Evolutionary conservation across 257 asterid genomes (phyloP), one percentile per base, ranked within the genome.

Genomic region (Paulownia fortunei): DNA sequence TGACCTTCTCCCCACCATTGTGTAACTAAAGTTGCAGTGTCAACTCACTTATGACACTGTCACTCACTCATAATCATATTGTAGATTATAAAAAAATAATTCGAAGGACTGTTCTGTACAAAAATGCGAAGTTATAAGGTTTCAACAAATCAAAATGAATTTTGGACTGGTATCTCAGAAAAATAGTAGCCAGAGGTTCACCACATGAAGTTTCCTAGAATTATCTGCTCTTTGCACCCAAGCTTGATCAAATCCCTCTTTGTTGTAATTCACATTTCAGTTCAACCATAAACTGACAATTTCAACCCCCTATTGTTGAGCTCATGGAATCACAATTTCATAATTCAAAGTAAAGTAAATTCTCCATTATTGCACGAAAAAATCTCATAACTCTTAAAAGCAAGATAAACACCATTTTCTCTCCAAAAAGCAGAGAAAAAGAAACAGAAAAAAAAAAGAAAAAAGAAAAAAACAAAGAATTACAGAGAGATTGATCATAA

Each of bases 261-360:
- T 11, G 58, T 26, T 11, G 6, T 16, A 39, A 6, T 62, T 46
- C 73, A 49, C 55, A 69, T 70, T 47, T 61, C 59, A 52, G n/a
- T 36, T 51, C 49, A 37, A 39, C 6, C 21, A 32, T 9, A 51
- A 32, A 47, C 8, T 15, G 6, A 41, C 69, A 13, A 12, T 6
- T 27, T 51, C 4, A 61, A 49, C 41, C 15, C 69, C 55, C 21
- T 34, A 15, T 36, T 27, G n/a, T 2, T 18, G 34, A 80, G 30
- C 80, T 80, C 23, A 42, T 52, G 18, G 10, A 58, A 41, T 32
- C 63, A 78, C 30, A 73, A 61, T 69, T 26, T 42, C 73, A 21
- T 18, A 26, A 66, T 65, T 18, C 23, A 49, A 8, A 72, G 72
- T 6, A 32, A 32, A n/a, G n/a, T 60, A 61, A 30, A 62, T 1